phyloP scores from a whole-genome alignment of 2,329 filamentous ascomycete genomes.

The Phaeosphaeriaceae sp. region DNA sequence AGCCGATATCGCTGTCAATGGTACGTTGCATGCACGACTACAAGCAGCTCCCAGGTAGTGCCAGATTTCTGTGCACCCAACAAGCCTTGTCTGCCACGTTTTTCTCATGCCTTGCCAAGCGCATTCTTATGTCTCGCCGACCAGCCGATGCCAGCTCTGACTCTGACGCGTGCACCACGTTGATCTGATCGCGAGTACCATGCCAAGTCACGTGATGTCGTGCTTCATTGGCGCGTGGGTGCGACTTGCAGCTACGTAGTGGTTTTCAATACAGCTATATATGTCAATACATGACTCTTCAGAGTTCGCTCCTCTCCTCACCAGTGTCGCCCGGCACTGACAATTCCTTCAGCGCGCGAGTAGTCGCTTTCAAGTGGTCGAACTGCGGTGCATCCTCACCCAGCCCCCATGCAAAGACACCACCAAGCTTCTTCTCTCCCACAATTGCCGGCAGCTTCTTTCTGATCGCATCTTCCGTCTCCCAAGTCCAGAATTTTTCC shows the following conservation, averaged over 20 bases:
- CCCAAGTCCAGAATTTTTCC: slow-evolving; percentile 75
- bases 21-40: neutral
- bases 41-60: neutral
- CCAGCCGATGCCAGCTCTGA: neutral
- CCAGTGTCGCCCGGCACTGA: neutral
- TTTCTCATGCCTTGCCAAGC: neutral
- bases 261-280: neutral
- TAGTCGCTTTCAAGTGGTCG: slow-evolving; percentile 50
- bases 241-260: too few relatives aligned
- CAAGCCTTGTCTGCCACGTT: neutral
- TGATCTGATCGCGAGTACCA: neutral
- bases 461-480: slow-evolving; percentile 66
- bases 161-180: neutral
- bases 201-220: slow-evolving; percentile 1
- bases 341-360: slow-evolving; percentile 7
- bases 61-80: neutral
- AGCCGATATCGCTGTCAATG: neutral
- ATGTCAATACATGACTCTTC: neutral
- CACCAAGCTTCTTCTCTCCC: slow-evolving; percentile 63
- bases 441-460: slow-evolving; percentile 68
- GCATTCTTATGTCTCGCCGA: neutral
- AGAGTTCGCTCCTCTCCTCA: slow-evolving; percentile 14
- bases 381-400: slow-evolving; percentile 64
- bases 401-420: slow-evolving; percentile 77
- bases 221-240: too few relatives aligned